Evolutionary conservation across 345 rosid genomes (phyloP).

Genomic region (Eucalyptus melliodora): DNA sequence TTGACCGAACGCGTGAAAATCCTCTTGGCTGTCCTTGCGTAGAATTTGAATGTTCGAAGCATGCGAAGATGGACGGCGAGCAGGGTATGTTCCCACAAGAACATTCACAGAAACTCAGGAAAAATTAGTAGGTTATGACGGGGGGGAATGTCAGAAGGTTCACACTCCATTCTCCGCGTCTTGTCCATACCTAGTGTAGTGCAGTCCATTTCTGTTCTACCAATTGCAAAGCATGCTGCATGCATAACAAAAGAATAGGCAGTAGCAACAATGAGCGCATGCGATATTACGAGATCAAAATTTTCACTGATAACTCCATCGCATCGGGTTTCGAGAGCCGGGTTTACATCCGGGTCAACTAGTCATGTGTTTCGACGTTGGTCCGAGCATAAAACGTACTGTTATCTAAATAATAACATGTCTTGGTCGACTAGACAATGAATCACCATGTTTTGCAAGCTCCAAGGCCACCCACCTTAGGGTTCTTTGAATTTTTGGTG

Average conservation of each 20-base stretch:
- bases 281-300: neutral
- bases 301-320: no score
- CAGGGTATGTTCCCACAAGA: neutral
- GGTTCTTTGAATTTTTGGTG: neutral
- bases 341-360: neutral
- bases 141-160: neutral
- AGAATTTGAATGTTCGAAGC: neutral
- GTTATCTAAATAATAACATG: neutral
- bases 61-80: neutral
- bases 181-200: neutral
- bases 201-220: neutral
- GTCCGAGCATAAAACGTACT: neutral
- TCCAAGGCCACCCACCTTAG: neutral
- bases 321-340: neutral
- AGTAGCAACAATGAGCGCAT: neutral
- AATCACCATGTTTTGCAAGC: neutral
- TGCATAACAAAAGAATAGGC: neutral
- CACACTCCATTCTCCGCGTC: neutral
- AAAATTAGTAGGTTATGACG: neutral
- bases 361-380: neutral
- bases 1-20: neutral
- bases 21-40: neutral
- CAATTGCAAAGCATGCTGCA: neutral
- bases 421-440: neutral
- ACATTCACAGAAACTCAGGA: neutral